Conservation (phyloP, 2,329 filamentous ascomycete species). For the Pyricularia pennisetigena region DNA sequence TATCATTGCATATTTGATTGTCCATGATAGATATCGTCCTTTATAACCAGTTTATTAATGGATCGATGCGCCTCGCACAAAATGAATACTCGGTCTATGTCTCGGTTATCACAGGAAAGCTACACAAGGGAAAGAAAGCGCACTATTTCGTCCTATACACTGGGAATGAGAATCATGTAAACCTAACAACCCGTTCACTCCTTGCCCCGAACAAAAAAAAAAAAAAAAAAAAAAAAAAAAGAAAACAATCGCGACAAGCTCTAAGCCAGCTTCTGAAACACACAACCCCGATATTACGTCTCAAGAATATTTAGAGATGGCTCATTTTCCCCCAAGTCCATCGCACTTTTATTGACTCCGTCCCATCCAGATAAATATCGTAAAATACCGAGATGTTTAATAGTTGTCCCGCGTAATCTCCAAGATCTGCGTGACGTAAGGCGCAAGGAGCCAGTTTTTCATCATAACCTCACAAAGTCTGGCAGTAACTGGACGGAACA, state of each 20-base stretch:
- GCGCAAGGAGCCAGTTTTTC: constrained; percentile 51
- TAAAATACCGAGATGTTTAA: neutral
- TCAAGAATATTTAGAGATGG: neutral
- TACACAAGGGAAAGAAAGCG: neutral
- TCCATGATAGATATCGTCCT: neutral
- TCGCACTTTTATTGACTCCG: neutral
- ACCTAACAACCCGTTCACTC: neutral
- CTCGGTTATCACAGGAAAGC: neutral
- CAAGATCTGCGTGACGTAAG: constrained; percentile 21
- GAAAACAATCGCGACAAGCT: neutral
- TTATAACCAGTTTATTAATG: neutral
- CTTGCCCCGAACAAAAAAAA: neutral
- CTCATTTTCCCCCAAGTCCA: neutral
- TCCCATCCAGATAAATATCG: neutral
- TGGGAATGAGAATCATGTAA: neutral
- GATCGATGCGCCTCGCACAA: neutral
- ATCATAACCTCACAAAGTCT: constrained; percentile 60
- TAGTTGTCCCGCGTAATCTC: constrained; percentile 18
- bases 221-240: neutral
- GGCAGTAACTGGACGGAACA: constrained; percentile 57
- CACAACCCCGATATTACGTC: neutral
- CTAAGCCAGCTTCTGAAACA: neutral
- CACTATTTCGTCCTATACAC: neutral
- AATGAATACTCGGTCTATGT: neutral
- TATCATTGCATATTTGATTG: neutral